phyloP scores from a whole-genome alignment of 2,329 filamentous ascomycete genomes.

The Aspergillus transmontanensis region DNA sequence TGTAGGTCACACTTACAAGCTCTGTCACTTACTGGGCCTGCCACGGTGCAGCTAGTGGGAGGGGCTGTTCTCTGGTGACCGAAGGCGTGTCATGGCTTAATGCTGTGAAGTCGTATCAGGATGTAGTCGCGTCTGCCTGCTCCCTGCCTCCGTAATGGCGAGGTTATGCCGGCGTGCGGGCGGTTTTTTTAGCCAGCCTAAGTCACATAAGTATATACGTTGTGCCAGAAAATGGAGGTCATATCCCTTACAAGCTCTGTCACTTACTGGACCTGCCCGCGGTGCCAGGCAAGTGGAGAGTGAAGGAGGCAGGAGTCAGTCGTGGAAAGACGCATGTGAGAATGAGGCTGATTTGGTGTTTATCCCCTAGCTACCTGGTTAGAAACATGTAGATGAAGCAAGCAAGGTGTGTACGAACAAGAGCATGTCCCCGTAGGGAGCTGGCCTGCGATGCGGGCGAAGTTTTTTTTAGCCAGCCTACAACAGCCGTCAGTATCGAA shows the following conservation, averaged over 20 bases:
- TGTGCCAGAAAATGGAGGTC: background rate
- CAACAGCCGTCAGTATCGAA: background rate
- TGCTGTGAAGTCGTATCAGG: background rate
- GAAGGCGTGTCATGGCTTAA: background rate
- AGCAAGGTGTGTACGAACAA: background rate
- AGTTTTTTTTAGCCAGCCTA: constrained; percentile 22
- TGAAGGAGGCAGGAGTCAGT: background rate
- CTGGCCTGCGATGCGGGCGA: constrained; percentile 10
- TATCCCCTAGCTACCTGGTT: background rate
- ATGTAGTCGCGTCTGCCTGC: background rate
- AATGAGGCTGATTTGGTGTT: too few species aligned
- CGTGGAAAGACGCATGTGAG: background rate
- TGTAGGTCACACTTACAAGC: background rate
- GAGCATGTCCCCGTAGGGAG: constrained; percentile 10
- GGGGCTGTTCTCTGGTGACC: background rate
- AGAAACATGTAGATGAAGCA: background rate
- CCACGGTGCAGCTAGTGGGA: constrained; percentile 7
- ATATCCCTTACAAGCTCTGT: constrained; percentile 20
- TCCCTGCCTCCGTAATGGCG: background rate
- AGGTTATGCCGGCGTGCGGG: constrained; percentile 3
- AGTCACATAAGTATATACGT: background rate
- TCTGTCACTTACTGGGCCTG: constrained; percentile 25
- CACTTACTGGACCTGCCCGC: constrained; percentile 20
- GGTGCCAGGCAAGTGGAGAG: constrained; percentile 5
- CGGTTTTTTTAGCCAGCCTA: constrained; percentile 17